Evolutionary conservation across 352 stramenopile genomes (phyloP).

Genomic region (Pythium rhizo-oryzae): DNA sequence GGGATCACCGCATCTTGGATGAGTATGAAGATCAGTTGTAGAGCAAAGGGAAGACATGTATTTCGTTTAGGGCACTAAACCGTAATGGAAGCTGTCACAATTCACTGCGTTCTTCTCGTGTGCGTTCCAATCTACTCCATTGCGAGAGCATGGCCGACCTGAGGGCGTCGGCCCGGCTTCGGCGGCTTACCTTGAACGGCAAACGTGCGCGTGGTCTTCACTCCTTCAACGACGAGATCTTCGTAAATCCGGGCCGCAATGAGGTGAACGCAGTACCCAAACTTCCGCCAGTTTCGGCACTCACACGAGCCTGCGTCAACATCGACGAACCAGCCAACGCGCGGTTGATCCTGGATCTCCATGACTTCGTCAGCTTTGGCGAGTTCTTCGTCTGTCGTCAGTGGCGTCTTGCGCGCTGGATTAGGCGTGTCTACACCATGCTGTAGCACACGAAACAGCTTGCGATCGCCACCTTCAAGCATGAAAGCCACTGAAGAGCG

Average conservation of each 20-base stretch:
- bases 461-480: neutral
- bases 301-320: slow-evolving; percentile 6
- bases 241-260: slow-evolving; percentile 8
- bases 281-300: slow-evolving; percentile 16
- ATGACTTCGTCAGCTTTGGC: neutral
- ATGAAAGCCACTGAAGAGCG: neutral
- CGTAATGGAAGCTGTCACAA: too few species aligned
- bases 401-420: neutral
- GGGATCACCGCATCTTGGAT: too few species aligned
- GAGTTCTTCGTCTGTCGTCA: neutral
- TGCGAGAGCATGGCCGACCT: too few species aligned
- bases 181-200: too few species aligned
- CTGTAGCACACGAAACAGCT: neutral
- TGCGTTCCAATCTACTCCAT: too few species aligned
- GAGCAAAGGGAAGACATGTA: too few species aligned
- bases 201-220: too few species aligned
- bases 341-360: neutral
- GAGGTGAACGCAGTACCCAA: slow-evolving; percentile 4
- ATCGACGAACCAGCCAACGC: slow-evolving; percentile 10
- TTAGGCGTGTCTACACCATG: neutral
- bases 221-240: neutral
- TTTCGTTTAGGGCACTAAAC: too few species aligned
- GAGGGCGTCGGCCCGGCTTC: too few species aligned
- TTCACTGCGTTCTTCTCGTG: too few species aligned
- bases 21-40: too few species aligned